Evolutionary conservation across 805 yeast genomes (phyloP).

Genomic region (Candida tallmaniae): DNA sequence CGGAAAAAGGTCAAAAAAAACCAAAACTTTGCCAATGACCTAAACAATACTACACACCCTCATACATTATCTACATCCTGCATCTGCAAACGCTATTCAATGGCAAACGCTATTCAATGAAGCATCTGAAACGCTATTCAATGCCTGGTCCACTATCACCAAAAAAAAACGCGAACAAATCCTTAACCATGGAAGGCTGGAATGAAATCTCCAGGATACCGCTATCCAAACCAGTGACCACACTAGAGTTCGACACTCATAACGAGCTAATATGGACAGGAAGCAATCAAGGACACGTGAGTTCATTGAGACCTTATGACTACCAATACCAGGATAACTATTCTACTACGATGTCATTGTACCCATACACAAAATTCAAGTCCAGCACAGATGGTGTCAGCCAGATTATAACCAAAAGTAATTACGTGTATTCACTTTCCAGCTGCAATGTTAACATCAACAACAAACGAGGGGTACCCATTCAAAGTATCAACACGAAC

Average conservation of each 20-base stretch:
- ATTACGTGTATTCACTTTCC: conserved; percentile 33
- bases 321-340: conserved; percentile 11
- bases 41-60: too few relatives aligned
- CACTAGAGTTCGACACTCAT: conserved; percentile 57
- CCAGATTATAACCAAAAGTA: conserved; percentile 26
- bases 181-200: conserved; percentile 54
- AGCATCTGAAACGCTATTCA: conserved; percentile 1
- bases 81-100: too few relatives aligned
- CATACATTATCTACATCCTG: too few relatives aligned
- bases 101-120: conserved; percentile 10
- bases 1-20: too few relatives aligned
- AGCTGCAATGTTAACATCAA: conserved; percentile 27
- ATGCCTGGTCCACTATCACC: conserved; percentile 80
- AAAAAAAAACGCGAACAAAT: conserved; percentile 45
- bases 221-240: conserved; percentile 14
- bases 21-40: too few relatives aligned
- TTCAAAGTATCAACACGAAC: conserved; percentile 7
- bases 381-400: conserved; percentile 21
- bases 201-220: conserved; percentile 33
- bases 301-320: conserved; percentile 26
- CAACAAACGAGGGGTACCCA: conserved; percentile 30
- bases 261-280: conserved; percentile 85
- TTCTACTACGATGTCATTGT: conserved; percentile 12
- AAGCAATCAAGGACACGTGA: conserved; percentile 51
- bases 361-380: conserved; percentile 35